Percentiles rank a stretch among this genome's conserved stretches.
Evolutionary conservation across 345 rosid genomes (phyloP).

Genomic region (Mercurialis annua): DNA sequence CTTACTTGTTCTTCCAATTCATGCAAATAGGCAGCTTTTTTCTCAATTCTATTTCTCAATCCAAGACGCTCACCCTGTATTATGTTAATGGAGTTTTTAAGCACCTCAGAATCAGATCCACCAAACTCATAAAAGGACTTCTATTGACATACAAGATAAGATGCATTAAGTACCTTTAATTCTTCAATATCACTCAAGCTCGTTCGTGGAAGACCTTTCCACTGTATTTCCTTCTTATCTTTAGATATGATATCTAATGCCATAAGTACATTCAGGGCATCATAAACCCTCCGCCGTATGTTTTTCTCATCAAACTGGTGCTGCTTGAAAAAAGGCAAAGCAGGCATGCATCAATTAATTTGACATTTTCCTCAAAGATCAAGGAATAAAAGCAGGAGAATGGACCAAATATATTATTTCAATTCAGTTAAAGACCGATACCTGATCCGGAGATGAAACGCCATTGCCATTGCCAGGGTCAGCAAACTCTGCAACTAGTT

Average conservation of each 20-base stretch:
- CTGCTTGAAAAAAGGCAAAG: conserved; percentile 37
- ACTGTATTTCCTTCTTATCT: conserved; percentile 94
- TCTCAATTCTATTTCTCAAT: conserved; percentile 74
- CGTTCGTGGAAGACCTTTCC: conserved; percentile 98
- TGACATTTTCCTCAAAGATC: conserved; percentile 6
- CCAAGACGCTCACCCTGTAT: conserved; percentile 68
- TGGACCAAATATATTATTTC: background rate
- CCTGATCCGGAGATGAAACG: conserved; percentile 89
- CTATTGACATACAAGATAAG: conserved; percentile 13
- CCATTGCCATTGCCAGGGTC: conserved; percentile 72
- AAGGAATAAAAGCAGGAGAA: conserved; percentile 6
- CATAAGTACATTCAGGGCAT: conserved; percentile 98
- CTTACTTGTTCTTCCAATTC: background rate
- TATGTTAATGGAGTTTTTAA: conserved; percentile 17
- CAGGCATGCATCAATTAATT: conserved; percentile 3
- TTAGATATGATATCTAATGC: conserved; percentile 98
- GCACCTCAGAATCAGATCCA: conserved; percentile 23
- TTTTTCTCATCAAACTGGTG: conserved; percentile 98
- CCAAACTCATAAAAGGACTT: conserved; percentile 13
- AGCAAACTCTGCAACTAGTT: conserved; percentile 97
- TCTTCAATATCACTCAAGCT: conserved; percentile 91
- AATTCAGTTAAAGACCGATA: conserved; percentile 21
- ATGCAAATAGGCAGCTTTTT: conserved; percentile 71
- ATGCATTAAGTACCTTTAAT: conserved; percentile 63
- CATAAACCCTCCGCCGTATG: conserved; percentile 96